Evolutionary conservation across 352 stramenopile genomes (phyloP).

Genomic region (Pythium monospermum): DNA sequence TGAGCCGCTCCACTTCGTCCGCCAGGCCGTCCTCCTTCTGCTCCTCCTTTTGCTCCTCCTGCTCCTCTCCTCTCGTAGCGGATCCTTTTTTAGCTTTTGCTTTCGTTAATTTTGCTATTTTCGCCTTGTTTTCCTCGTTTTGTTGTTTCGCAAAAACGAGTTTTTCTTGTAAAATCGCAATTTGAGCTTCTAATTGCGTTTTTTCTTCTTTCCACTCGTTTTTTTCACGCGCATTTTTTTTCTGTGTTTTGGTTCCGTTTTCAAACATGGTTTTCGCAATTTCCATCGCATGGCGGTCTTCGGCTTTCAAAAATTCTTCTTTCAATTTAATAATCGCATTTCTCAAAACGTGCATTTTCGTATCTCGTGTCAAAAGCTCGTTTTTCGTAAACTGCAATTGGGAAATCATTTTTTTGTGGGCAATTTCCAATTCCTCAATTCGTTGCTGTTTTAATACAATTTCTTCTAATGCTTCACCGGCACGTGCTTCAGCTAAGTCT

Average conservation of each 20-base stretch:
- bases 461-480: conserved; percentile 77
- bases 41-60: not conserved
- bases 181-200: conserved; percentile 41
- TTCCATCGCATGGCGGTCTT: conserved; percentile 75
- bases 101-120: conserved; percentile 13
- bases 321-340: conserved; percentile 86
- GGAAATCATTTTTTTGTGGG: conserved; percentile 38
- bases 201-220: conserved; percentile 47
- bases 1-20: conserved; percentile 46
- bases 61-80: conserved; percentile 4
- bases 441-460: conserved; percentile 62
- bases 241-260: conserved; percentile 33
- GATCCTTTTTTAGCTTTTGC: conserved; percentile 18
- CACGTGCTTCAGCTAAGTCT: conserved; percentile 70
- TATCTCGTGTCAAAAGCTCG: conserved; percentile 46
- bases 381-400: conserved; percentile 37
- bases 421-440: conserved; percentile 26
- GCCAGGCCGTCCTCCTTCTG: conserved; percentile 14
- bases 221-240: conserved; percentile 31
- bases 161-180: conserved; percentile 68
- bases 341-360: conserved; percentile 60
- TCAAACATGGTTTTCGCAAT: conserved; percentile 51
- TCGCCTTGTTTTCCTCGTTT: conserved; percentile 17
- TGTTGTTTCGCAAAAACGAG: conserved; percentile 28
- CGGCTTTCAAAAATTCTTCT: conserved; percentile 83